phyloP scores from a whole-genome alignment of 495 filamentous ascomycete genomes.

The Aspergillus asperescens region DNA sequence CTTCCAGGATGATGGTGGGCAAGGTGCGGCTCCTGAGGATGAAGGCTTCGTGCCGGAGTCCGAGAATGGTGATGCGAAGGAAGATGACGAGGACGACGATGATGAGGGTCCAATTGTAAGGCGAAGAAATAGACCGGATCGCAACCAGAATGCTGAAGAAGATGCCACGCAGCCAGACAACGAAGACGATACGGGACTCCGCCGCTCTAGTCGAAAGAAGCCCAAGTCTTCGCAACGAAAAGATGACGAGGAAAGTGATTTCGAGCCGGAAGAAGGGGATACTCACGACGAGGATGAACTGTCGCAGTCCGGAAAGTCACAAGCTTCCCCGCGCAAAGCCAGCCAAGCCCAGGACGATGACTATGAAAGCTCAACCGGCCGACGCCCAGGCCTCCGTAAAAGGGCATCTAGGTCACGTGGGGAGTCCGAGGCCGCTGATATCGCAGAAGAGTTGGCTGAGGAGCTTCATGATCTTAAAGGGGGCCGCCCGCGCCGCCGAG shows the following conservation, averaged over 20 bases:
- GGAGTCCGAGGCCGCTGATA: slow-evolving; percentile 43
- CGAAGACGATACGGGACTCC: slow-evolving; percentile 39
- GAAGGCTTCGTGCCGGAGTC: slow-evolving; percentile 49
- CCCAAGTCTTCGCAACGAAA: slow-evolving; percentile 50
- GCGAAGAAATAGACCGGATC: slow-evolving; percentile 43
- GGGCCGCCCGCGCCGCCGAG: slow-evolving; percentile 47
- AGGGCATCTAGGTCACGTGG: slow-evolving; percentile 49
- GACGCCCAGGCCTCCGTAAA: slow-evolving; percentile 49
- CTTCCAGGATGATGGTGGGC: slow-evolving; percentile 28
- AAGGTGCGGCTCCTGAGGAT: slow-evolving; percentile 34
- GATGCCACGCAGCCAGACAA: slow-evolving; percentile 17
- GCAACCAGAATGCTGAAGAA: slow-evolving; percentile 32
- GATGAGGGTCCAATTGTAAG: slow-evolving; percentile 58
- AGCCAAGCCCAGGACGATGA: slow-evolving; percentile 41
- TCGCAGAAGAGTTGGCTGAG: slow-evolving; percentile 73
- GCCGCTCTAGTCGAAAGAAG: slow-evolving; percentile 46
- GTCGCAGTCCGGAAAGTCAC: slow-evolving; percentile 46
- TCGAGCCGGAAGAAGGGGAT: slow-evolving; percentile 67
- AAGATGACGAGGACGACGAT: slow-evolving; percentile 56
- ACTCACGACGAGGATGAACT: slow-evolving; percentile 58
- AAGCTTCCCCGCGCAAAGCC: slow-evolving; percentile 40
- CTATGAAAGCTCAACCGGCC: slow-evolving; percentile 43
- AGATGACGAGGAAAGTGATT: slow-evolving; percentile 75
- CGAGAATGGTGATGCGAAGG: slow-evolving; percentile 39
- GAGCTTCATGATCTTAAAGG: slow-evolving; percentile 65